Evolutionary conservation across 345 rosid genomes (phyloP).

Genomic region (Pistacia vera): DNA sequence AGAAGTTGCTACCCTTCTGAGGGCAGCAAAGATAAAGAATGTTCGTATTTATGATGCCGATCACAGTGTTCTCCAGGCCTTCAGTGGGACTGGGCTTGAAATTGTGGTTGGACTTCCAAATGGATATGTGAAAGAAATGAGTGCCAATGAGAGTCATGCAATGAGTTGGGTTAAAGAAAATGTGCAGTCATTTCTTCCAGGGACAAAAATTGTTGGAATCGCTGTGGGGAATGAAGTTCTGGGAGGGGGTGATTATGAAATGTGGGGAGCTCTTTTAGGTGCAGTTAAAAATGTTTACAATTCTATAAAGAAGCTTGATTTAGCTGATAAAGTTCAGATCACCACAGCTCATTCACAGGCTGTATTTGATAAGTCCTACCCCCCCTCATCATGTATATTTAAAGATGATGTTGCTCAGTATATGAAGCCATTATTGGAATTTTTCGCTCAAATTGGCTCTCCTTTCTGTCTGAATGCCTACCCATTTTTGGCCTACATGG

Average conservation of each 20-base stretch:
- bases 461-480: conserved; percentile 98
- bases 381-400: conserved; percentile 92
- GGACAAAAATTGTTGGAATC: conserved; percentile 83
- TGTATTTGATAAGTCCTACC: conserved; percentile 80
- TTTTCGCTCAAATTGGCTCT: conserved; percentile 74
- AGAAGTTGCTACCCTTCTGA: conserved; percentile 74
- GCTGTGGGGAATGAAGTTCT: conserved; percentile 94
- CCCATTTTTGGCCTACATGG: conserved; percentile 84
- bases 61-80: conserved; percentile 85
- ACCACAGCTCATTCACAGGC: conserved; percentile 93
- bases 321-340: conserved; percentile 72
- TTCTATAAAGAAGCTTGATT: conserved; percentile 59
- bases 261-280: conserved; percentile 67
- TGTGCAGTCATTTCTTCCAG: conserved; percentile 76
- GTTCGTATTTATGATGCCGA: conserved; percentile 89
- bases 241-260: conserved; percentile 60
- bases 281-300: conserved; percentile 76
- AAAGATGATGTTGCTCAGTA: conserved; percentile 58
- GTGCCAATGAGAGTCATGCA: conserved; percentile 70
- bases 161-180: conserved; percentile 86
- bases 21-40: conserved; percentile 79
- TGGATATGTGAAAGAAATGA: conserved; percentile 67
- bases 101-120: conserved; percentile 89
- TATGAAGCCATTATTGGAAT: conserved; percentile 89
- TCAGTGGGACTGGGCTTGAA: conserved; percentile 85